Conservation (phyloP, 108 stramenopile species). For the Stephanodiscus minutulus region DNA sequence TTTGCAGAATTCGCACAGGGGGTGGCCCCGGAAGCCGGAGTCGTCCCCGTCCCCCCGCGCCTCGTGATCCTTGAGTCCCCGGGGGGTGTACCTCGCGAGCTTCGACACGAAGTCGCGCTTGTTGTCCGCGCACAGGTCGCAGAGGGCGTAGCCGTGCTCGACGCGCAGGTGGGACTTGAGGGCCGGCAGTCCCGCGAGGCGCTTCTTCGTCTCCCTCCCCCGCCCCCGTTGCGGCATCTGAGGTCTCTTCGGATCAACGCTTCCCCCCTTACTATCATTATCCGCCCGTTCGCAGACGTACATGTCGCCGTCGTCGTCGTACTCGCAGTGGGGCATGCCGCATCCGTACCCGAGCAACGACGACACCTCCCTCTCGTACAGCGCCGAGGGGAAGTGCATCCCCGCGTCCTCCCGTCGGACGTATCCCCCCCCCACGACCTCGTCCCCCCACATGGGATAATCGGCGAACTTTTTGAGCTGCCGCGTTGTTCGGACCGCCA, state of each 20-base stretch:
- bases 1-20: constrained; percentile 85
- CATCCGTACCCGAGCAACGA: constrained; percentile 74
- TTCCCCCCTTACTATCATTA: no score
- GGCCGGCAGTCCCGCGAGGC: constrained; percentile 38
- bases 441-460: constrained; percentile 77
- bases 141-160: constrained; percentile 66
- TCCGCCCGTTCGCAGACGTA: constrained; percentile 33
- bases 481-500: no score
- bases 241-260: no score
- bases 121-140: constrained; percentile 78
- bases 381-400: constrained; percentile 72
- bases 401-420: constrained; percentile 68
- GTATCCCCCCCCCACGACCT: constrained; percentile 44
- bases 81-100: constrained; percentile 65
- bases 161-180: constrained; percentile 77
- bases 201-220: constrained; percentile 35
- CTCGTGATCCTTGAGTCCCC: constrained; percentile 70
- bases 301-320: constrained; percentile 33
- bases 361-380: constrained; percentile 57
- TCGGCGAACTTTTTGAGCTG: constrained; percentile 49
- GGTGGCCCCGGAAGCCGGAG: constrained; percentile 80
- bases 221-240: background rate
- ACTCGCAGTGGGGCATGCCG: constrained; percentile 49
- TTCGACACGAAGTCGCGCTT: constrained; percentile 79
- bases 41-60: constrained; percentile 67